phyloP scores from a whole-genome alignment of 1,284 basidiomycete genomes.

The Microbotryomycetes sp. region DNA sequence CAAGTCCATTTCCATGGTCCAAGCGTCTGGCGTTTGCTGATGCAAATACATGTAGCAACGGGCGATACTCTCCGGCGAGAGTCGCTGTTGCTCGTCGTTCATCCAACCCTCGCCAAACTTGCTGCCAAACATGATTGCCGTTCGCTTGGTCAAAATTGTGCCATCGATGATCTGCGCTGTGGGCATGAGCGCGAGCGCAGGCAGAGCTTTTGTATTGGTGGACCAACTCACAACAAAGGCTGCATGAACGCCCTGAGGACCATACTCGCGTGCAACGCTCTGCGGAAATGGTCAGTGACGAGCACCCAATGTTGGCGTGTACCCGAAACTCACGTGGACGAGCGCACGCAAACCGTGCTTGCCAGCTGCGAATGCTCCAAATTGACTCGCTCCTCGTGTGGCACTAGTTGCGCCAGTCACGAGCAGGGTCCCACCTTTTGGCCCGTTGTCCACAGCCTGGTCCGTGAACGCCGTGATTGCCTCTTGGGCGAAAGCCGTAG shows the following conservation, averaged over 20 bases:
- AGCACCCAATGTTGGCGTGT: no score
- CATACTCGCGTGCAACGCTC: slow-evolving; percentile 70
- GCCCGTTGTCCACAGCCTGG: slow-evolving; percentile 43
- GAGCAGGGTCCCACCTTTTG: slow-evolving; percentile 57
- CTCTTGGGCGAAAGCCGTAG: slow-evolving; percentile 61
- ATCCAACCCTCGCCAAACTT: slow-evolving; percentile 42
- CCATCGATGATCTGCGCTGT: slow-evolving; percentile 44
- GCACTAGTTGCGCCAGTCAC: slow-evolving; percentile 71
- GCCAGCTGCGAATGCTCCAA: slow-evolving; percentile 59
- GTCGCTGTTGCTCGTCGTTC: slow-evolving; percentile 46
- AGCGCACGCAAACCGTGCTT: slow-evolving; percentile 61
- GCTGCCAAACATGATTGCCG: slow-evolving; percentile 23
- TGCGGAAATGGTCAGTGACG: slow-evolving; percentile 45
- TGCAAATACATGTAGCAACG: slow-evolving; percentile 42
- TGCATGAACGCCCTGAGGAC: slow-evolving; percentile 66
- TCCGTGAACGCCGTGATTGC: slow-evolving; percentile 56
- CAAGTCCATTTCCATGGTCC: slow-evolving; percentile 65
- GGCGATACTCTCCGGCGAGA: slow-evolving; percentile 60
- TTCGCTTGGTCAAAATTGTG: slow-evolving; percentile 50
- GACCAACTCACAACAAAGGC: slow-evolving; percentile 12
- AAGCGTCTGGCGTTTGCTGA: slow-evolving; percentile 55
- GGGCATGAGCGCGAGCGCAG: no score
- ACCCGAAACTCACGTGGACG: slow-evolving; percentile 8
- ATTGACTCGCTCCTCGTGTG: slow-evolving; percentile 56
- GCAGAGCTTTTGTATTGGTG: slow-evolving; percentile 36